Conservation (phyloP, 192 early-diverging fungal genomes). For the Coemansia javaensis region DNA sequence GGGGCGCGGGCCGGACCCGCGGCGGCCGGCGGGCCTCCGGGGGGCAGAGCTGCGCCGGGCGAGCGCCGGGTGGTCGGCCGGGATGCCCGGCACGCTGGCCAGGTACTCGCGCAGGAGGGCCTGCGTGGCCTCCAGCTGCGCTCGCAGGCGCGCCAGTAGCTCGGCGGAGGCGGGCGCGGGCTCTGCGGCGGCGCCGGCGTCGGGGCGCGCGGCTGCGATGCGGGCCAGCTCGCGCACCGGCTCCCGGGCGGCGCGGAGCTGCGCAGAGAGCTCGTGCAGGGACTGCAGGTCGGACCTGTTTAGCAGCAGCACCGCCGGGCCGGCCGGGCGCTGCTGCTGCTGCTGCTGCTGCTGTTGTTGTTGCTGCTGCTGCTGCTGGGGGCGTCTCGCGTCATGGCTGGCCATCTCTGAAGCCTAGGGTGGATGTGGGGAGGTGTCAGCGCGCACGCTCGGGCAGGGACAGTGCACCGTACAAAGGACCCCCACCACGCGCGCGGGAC, state of each 20-base stretch:
- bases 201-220: conserved; percentile 1
- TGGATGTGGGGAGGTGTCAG: no score
- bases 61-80: conserved; percentile 14
- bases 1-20: neutral
- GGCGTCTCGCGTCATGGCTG: no score
- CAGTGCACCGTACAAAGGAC: no score
- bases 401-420: no score
- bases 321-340: neutral
- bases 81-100: conserved; percentile 16
- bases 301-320: conserved; percentile 12
- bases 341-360: no score
- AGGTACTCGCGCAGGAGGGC: conserved; percentile 23
- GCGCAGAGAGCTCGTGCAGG: conserved; percentile 31
- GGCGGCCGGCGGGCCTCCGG: neutral
- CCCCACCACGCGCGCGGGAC: no score
- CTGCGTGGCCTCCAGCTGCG: conserved; percentile 35
- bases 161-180: neutral
- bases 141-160: conserved; percentile 14
- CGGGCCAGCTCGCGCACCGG: conserved; percentile 41
- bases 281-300: conserved; percentile 16
- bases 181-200: neutral
- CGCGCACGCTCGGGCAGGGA: no score
- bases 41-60: neutral
- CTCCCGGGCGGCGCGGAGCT: conserved; percentile 33
- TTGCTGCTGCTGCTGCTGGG: no score